Base-by-base conservation (phyloP, 2,329 filamentous ascomycete species). In the Hypoxylon sp. region DNA sequence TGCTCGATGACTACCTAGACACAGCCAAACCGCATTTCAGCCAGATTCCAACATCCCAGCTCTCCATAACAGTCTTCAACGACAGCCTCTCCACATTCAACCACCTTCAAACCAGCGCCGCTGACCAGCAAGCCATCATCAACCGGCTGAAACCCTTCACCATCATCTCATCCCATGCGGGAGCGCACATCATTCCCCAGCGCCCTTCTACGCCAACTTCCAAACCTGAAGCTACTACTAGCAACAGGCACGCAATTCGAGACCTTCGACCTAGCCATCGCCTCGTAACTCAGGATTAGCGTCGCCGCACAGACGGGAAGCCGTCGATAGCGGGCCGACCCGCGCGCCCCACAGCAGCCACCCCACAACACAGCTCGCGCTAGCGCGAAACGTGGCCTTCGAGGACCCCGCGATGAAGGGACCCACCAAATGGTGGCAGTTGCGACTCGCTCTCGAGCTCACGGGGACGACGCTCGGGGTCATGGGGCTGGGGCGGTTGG, bases 131-230 rank as follows among this genome's bases (percentile, higher is more conserved):
- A 59, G 78, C 77, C 1, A 81, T 90, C 5, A 80, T 89, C 66
- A 76, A 82, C 23, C 84, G 87, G 9, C 84, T 91, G 2, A 77
- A 82, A 52, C 85, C 87, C 0, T 91, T 87, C 75, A 80, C 82
- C 14, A 79, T 88, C 52, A 85, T 92, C 50, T 77, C 75, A 25
- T 85, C 85, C 85, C 1, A 90, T 91, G 86, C 85, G 89, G 63
- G 89, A 92, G 78, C 86, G 90, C 28, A 91, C 89, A 0, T 82
- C 88, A 0, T 89, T 92, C 70, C 83, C 87, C 0, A 80, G 78
- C 1, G 78, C 81, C 0, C 79, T 91, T 0, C 80, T 91, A 3
- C 75, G 80, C 2, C 75, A 82, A 14, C 82, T 92, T 0, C 90
- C 89, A 0, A 90, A 91, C 51, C 80, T 92, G 2, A 88, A 86